phyloP scores from a whole-genome alignment of 2,329 filamentous ascomycete species.

The Albophoma yamanashiensis region DNA sequence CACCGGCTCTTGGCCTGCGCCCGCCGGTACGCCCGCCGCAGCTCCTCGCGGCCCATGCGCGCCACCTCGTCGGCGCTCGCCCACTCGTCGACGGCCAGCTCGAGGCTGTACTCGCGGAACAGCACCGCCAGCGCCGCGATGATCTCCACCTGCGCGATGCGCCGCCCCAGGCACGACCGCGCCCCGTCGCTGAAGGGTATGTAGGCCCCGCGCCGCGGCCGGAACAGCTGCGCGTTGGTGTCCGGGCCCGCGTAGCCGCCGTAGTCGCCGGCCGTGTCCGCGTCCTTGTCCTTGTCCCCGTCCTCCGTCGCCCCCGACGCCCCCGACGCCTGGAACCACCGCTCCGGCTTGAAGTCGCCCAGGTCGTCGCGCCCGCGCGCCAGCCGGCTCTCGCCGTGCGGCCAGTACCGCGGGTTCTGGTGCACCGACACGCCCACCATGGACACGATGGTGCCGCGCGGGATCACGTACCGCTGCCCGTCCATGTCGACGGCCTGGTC shows the following conservation, averaged over 20 bases:
- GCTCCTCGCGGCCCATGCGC: constrained; percentile 7
- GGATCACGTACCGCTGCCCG: constrained; percentile 47
- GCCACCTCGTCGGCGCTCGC: constrained; percentile 38
- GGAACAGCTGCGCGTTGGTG: constrained; percentile 49
- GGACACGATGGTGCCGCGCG: constrained; percentile 42
- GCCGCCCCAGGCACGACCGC: constrained; percentile 45
- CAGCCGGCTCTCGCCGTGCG: constrained; percentile 33
- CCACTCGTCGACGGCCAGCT: constrained; percentile 57
- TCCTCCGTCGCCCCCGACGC: constrained; percentile 5
- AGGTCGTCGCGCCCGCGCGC: constrained; percentile 41
- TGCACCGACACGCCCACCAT: constrained; percentile 48
- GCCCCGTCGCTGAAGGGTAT: constrained; percentile 49
- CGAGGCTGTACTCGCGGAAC: constrained; percentile 52
- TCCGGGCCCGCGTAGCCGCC: constrained; percentile 30
- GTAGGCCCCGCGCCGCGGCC: constrained; percentile 44
- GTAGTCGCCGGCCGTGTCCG: constrained; percentile 10
- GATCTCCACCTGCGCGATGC: constrained; percentile 50
- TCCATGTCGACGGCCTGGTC: constrained; percentile 49
- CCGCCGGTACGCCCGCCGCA: constrained; percentile 40
- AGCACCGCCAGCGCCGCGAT: constrained; percentile 42
- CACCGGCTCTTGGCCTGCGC: constrained; percentile 44
- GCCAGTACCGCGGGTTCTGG: constrained; percentile 66
- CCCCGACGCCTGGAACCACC: constrained; percentile 47
- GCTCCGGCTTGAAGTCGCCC: constrained; percentile 58
- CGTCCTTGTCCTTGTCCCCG: constrained; percentile 15